Evolutionary conservation across 176 grass and related monocot species (phyloP).

Genomic region (Canna indica): DNA sequence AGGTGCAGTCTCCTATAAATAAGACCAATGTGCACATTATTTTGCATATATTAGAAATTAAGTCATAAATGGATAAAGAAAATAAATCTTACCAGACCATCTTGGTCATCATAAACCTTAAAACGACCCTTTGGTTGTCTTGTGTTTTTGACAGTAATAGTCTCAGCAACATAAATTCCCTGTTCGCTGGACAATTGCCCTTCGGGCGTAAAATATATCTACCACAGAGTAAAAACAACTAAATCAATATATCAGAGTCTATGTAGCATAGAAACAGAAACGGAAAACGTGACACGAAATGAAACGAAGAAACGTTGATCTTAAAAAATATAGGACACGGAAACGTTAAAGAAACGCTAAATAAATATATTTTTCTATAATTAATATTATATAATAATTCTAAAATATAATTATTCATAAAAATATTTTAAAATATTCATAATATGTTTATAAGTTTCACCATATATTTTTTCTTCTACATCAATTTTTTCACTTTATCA

Average conservation of each 20-base stretch:
- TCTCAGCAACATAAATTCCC: slow-evolving; percentile 86
- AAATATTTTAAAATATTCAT: no score
- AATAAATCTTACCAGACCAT: slow-evolving; percentile 34
- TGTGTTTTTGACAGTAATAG: slow-evolving; percentile 64
- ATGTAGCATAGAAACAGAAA: no score
- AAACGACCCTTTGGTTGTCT: slow-evolving; percentile 88
- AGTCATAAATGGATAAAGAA: not conserved
- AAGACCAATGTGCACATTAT: slow-evolving; percentile 5
- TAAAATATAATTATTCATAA: no score
- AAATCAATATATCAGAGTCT: slow-evolving; percentile 16
- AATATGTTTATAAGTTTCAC: no score
- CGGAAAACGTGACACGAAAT: no score
- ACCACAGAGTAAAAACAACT: slow-evolving; percentile 20
- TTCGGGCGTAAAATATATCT: slow-evolving; percentile 92
- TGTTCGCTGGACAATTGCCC: slow-evolving; percentile 70
- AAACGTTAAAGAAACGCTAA: no score
- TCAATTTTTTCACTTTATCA: no score
- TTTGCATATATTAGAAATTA: not conserved
- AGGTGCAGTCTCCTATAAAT: slow-evolving; percentile 45
- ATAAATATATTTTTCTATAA: no score
- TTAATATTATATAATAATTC: no score
- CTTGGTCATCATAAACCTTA: slow-evolving; percentile 66
- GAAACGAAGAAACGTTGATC: no score
- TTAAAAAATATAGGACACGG: no score
- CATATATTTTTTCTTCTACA: no score